phyloP scores from a whole-genome alignment of 78 protist genomes.

The Diacronema lutheri region DNA sequence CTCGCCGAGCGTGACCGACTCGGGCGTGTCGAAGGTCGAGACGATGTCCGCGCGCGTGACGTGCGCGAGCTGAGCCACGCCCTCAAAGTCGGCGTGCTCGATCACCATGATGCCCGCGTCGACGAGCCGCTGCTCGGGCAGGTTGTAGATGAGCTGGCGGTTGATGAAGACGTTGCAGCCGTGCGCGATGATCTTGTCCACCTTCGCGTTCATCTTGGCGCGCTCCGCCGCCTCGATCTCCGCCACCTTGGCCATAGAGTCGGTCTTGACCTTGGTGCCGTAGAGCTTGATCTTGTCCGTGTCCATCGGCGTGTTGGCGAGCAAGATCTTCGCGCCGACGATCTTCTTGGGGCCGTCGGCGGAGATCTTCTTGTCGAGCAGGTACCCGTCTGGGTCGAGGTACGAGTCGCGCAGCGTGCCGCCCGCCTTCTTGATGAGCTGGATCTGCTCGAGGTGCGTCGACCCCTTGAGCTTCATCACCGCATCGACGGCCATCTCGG shows the following conservation, averaged over 20 bases:
- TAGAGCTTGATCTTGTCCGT: constrained; percentile 98
- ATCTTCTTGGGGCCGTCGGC: constrained; percentile 92
- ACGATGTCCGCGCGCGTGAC: constrained; percentile 77
- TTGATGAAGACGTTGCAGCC: constrained; percentile 93
- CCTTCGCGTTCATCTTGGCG: constrained; percentile 56
- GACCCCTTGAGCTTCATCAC: constrained; percentile 74
- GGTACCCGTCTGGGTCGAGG: constrained; percentile 88
- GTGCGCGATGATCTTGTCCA: constrained; percentile 27
- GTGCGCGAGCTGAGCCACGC: constrained; percentile 86
- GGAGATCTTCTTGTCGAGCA: constrained; percentile 70
- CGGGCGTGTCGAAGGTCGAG: constrained; percentile 96
- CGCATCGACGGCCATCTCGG: constrained; percentile 93
- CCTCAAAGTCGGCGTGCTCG: constrained; percentile 99
- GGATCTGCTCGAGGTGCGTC: constrained; percentile 81
- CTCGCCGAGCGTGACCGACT: constrained; percentile 77
- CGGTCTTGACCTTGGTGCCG: constrained; percentile 81
- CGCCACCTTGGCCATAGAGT: constrained; percentile 62
- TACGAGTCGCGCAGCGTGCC: constrained; percentile 85
- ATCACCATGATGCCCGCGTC: constrained; percentile 72
- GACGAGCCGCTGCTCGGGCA: constrained; percentile 94
- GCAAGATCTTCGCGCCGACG: constrained; percentile 86
- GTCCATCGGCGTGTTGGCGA: constrained; percentile 99
- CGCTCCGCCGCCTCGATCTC: constrained; percentile 95
- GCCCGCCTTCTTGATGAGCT: constrained; percentile 92
- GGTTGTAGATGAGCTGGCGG: constrained; percentile 97